Conservation (phyloP, 371 early-diverging fungal species). For the Apophysomyces sp. region DNA sequence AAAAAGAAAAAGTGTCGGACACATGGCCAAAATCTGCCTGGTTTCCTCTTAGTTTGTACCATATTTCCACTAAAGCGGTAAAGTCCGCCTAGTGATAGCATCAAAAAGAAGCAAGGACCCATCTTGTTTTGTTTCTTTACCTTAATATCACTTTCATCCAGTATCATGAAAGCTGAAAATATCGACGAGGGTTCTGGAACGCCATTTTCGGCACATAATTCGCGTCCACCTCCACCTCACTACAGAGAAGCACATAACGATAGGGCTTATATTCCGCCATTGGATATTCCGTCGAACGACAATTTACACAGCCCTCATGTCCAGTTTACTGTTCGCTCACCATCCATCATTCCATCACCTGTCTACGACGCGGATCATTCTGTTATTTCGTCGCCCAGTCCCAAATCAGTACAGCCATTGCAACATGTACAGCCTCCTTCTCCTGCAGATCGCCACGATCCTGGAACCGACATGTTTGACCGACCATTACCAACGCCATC, state of each 20-base stretch:
- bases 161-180: neutral
- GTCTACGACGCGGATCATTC: constrained; percentile 8
- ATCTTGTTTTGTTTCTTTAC: neutral
- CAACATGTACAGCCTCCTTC: neutral
- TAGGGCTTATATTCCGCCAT: neutral
- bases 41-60: too few relatives aligned
- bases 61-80: neutral
- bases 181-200: neutral
- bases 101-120: neutral
- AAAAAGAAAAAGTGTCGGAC: too few relatives aligned
- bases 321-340: constrained; percentile 20
- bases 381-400: neutral
- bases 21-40: too few relatives aligned
- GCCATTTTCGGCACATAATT: constrained; percentile 6
- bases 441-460: neutral
- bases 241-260: constrained; percentile 8
- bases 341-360: constrained; percentile 19
- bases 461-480: constrained; percentile 5
- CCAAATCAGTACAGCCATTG: neutral
- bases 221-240: constrained; percentile 14
- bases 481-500: constrained; percentile 1
- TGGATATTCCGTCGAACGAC: constrained; percentile 16
- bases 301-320: constrained; percentile 15
- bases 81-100: neutral
- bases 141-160: neutral